A percentile compares a stretch with the other conserved stretches of the same genome.
Conservation (phyloP, 768 basidiomycete species). For the Pilatotrama ljubarskyi region DNA sequence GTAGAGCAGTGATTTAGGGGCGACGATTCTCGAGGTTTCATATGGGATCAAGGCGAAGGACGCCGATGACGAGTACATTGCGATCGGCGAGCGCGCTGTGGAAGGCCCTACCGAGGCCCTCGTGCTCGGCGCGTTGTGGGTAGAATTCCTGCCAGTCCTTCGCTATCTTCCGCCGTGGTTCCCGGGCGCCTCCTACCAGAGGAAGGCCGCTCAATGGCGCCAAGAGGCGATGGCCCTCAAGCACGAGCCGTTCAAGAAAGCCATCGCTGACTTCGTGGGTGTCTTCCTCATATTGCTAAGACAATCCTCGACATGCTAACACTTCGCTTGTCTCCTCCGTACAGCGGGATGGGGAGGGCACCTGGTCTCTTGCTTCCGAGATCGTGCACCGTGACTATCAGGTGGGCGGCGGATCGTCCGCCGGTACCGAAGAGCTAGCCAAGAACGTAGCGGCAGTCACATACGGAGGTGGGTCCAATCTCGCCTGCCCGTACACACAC, state of each 20-base stretch:
- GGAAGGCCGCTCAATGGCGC: neutral
- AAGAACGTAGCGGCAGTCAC: constrained; percentile 12
- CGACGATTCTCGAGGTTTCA: constrained; percentile 17
- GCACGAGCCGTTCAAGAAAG: constrained; percentile 10
- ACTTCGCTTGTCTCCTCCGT: neutral
- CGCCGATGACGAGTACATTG: neutral
- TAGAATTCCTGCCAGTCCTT: constrained; percentile 14
- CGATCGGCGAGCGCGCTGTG: constrained; percentile 1
- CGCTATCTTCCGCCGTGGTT: constrained; percentile 26
- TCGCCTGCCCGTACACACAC: neutral
- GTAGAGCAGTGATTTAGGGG: constrained; percentile 9
- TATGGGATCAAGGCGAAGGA: constrained; percentile 12
- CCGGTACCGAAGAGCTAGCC: constrained; percentile 13
- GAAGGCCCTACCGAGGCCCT: constrained; percentile 2
- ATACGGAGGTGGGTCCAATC: constrained; percentile 16
- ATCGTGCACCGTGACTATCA: constrained; percentile 5
- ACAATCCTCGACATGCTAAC: too few relatives aligned
- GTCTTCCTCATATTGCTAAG: too few relatives aligned
- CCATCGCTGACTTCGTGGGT: constrained; percentile 1
- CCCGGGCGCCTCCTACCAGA: constrained; percentile 26
- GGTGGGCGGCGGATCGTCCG: neutral
- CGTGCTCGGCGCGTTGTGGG: constrained; percentile 6
- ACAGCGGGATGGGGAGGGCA: neutral
- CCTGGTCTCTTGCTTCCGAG: constrained; percentile 5
- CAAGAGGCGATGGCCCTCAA: neutral